Base-by-base conservation (phyloP, 768 basidiomycete species). In the Rhizopogon salebrosus region DNA sequence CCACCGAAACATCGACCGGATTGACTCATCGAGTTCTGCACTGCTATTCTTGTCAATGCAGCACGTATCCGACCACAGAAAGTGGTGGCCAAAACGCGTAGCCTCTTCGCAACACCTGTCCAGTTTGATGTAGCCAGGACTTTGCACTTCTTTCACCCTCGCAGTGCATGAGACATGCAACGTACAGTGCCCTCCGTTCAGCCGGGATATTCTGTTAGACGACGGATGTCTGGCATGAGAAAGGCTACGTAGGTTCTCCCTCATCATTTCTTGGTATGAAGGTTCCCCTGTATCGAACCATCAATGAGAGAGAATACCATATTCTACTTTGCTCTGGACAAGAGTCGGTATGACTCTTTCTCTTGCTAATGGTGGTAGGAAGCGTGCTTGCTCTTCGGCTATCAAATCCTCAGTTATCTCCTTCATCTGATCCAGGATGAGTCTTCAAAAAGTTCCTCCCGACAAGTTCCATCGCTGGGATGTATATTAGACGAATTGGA, bases 21-120 rank as follows among this genome's bases (percentile, higher is more conserved):
- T 49, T 35, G 48, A 49, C 35, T 49, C 48, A 14, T 49, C 48
- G 14, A 49, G 48, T 13, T 49, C 48, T 13, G 35, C 20, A n/a
- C 48, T 49, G 22, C 48, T 41, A 23, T 14, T 24, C 16, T 24
- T 41, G 41, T 41, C 23, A 8, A 41, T 41, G 41, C 41, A 41
- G 23, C 41, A 41, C 14, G 48, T 49, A 38, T 49, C 48, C 14
- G 48, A 4, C 48, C 48, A 49, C 18, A 23, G 31, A 5, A 49
- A 49, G 8, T 49, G 31, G 4, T 22, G 13, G 11, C 6, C 14
- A n/a, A 22, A 14, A 6, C 3, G 24, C 29, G 14, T 36, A 18
- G 48, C 48, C 16, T 24, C 23, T 18, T n/a, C 18, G 35, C 48
- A 49, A 11, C 20, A 49, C 20, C 16, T 31, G 3, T 20, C 11